phyloP scores from a whole-genome alignment of 2,329 filamentous ascomycete genomes.

The Colletotrichum liriopes region DNA sequence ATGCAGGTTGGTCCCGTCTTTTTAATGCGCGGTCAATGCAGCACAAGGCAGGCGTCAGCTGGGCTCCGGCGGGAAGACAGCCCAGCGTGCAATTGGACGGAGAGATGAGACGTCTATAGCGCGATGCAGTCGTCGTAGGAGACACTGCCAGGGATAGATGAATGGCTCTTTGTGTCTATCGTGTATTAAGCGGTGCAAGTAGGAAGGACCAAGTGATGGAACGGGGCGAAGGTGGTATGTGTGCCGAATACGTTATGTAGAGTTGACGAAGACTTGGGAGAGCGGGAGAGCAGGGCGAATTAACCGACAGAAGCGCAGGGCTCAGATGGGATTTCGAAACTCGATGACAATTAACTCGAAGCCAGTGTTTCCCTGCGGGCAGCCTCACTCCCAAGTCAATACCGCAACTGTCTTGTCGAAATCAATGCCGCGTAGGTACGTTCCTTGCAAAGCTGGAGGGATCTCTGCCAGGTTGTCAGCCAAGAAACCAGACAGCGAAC shows the following conservation, averaged over 20 bases:
- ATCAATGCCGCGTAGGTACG: neutral
- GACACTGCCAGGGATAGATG: neutral
- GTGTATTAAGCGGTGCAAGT: constrained; percentile 1
- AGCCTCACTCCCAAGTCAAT: constrained; percentile 28
- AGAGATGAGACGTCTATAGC: constrained; percentile 4
- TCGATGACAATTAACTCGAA: constrained; percentile 29
- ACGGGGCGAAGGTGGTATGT: neutral
- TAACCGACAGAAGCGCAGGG: constrained; percentile 19
- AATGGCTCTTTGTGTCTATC: neutral
- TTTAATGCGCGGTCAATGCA: constrained; percentile 28
- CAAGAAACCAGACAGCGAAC: neutral
- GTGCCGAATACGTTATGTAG: neutral
- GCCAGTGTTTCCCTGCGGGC: constrained; percentile 33
- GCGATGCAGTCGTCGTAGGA: neutral
- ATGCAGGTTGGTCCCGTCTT: constrained; percentile 23
- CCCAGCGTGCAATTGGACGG: neutral
- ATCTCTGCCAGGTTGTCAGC: neutral
- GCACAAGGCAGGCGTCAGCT: constrained; percentile 11
- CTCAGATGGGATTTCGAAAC: constrained; percentile 40
- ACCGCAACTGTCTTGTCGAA: neutral
- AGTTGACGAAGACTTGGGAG: neutral
- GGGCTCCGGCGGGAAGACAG: neutral
- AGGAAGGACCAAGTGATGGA: neutral
- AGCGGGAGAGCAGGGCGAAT: constrained; percentile 20
- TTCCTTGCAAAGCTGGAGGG: neutral